Base-by-base conservation (phyloP, 2,329 filamentous ascomycete genomes). In the Aspergillus hiratsukae region DNA sequence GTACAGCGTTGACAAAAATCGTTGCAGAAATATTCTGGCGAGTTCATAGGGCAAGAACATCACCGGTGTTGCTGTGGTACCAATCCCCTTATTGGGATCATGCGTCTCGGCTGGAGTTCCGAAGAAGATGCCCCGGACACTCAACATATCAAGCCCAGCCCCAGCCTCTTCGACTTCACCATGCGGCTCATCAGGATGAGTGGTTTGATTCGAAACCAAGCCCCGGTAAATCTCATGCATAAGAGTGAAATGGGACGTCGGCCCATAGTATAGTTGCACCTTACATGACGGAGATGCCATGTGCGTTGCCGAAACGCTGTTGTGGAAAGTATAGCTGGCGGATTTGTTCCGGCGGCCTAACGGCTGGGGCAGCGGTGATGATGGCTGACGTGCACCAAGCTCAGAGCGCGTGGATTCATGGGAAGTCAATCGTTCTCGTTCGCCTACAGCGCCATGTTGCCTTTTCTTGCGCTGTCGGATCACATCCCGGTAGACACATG, bases 221-320 rank as follows among this genome's bases (percentile, higher is more conserved):
- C 70, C 70, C 1, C 69, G 61, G 49, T 75, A 75, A 10, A 75
- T 66, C 23, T 73, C 66, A 41, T 75, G 72, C 66, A 75, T 73
- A 1, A 79, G 69, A 0, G 76, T 71, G 31, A 79, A 79, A 58
- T 79, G 77, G 0, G 77, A 79, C 0, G 77, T 77, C 0, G 77
- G 74, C 0, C 77, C 77, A 64, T 79, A 79, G 61, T 79, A 79
- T 0, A 79, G 66, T 58, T 79, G 76, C 17, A 78, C 69, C 37
- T 72, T 66, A 55, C 75, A 76, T 21, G 75, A 78, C 1, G 77
- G 73, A 1, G 76, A 77, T 27, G 76, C 70, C 62, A 75, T 72
- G 59, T 79, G 77, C 8, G 75, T 78, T 21, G 77, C 77, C 3
- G 76, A 75, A n/a, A 79, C 77, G 55, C 77, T 79, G 56, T 71